Evolutionary conservation across 148 eudicot genomes (phyloP), one percentile per base, ranked within the genome.

Genomic region (Oxyria digyna): DNA sequence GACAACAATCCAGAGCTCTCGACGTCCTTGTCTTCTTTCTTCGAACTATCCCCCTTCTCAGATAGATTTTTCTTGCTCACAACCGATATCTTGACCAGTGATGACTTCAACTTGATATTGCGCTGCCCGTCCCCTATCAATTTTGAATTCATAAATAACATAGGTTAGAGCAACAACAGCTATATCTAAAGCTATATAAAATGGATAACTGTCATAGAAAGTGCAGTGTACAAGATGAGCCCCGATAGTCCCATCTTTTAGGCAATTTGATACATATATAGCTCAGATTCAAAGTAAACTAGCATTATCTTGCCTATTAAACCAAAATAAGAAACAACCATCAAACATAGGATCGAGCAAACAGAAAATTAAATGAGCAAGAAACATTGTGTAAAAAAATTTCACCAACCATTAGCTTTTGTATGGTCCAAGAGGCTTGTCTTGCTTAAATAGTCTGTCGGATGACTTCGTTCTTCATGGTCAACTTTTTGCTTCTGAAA

Each of bases 391-490:
- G 42, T 31, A 7, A 7, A 70, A 54, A 70, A 4, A 29, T 59
- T 66, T 9, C 17, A 70, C 74, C 32, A 31, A 85, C 90, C 94
- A 78, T 69, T 66, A 37, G 38, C 74, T 29, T 78, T 78, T 57
- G 82, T 37, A 71, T 46, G 67, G 59, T 72, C 85, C 40, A 31
- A 42, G 32, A 26, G 35, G 68, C 62, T 73, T 70, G 68, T 62
- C 52, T 70, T 78, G 1, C 85, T 77, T 69, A 86, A 72, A 41
- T 54, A 29, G 74, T 86, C 87, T 1, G 95, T 85, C 0, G 91
- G 84, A 18, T 75, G 78, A 21, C 18, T 45, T 41, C 67, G 33
- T 26, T n/a, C 62, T 54, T 76, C 85, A 29, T 80, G 76, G 18
- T 74, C 70, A 15, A 73, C 49, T 82, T 86, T 91, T 71, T 37